Percentiles rank a stretch among this genome's conserved stretches.
phyloP scores from a whole-genome alignment of 2,329 filamentous ascomycete genomes.

The Penicillium griseofulvum region DNA sequence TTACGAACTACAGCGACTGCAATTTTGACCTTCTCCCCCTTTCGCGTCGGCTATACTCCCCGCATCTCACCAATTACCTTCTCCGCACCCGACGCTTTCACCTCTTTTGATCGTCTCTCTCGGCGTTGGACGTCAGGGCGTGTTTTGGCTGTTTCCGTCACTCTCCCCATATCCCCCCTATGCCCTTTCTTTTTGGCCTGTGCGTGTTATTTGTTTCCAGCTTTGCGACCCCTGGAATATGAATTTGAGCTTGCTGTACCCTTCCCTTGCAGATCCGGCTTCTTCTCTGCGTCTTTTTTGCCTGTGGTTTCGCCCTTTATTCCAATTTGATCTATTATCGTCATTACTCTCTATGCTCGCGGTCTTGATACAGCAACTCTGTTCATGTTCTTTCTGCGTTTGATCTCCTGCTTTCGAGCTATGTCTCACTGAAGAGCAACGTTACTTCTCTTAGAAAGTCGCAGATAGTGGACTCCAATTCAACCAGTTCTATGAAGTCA shows the following conservation, averaged over 20 bases:
- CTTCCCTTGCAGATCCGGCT: slow-evolving; percentile 10
- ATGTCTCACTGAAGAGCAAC: slow-evolving; percentile 3
- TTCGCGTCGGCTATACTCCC: slow-evolving; percentile 2
- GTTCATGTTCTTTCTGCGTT: slow-evolving; percentile 7
- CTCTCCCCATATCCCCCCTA: slow-evolving; percentile 22
- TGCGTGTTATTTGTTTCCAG: slow-evolving; percentile 4
- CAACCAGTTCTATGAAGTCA: slow-evolving; percentile 13
- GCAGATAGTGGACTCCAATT: slow-evolving; percentile 13
- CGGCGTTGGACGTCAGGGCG: slow-evolving; percentile 42
- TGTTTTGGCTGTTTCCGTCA: slow-evolving; percentile 32
- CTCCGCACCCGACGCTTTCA: slow-evolving; percentile 24
- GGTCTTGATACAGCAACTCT: slow-evolving; percentile 10
- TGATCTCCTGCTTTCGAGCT: slow-evolving; percentile 4
- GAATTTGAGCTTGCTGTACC: slow-evolving; percentile 18
- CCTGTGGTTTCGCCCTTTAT: background rate
- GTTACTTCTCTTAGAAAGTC: slow-evolving; percentile 13
- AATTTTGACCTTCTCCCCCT: slow-evolving; percentile 13
- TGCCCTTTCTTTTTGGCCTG: slow-evolving; percentile 25
- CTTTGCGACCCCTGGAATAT: slow-evolving; percentile 12
- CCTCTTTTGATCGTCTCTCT: slow-evolving; percentile 34
- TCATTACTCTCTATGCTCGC: slow-evolving; percentile 1
- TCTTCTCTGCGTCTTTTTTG: slow-evolving; percentile 6
- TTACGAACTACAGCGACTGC: slow-evolving; percentile 17
- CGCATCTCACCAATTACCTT: slow-evolving; percentile 8
- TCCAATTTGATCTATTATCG: slow-evolving; percentile 2